These are phyloP conservation scores for Marsdenia floribunda DNA, from an alignment of 257 asterid genomes.

Conservation along the genomic window DNA sequence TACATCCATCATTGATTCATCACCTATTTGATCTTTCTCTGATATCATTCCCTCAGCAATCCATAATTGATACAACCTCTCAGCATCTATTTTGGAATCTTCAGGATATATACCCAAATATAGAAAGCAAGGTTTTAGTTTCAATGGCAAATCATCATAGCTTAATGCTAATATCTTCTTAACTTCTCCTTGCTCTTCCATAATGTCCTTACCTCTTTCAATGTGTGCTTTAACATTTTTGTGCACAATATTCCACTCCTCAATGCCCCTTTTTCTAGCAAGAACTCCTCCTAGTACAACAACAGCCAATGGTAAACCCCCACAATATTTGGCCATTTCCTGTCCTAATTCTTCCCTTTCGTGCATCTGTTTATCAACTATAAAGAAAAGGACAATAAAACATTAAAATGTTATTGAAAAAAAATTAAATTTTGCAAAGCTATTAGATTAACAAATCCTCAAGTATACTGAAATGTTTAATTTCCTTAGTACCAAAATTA, in stretches of 20 bases:
- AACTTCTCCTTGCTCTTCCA: neutral
- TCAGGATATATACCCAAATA: too few relatives aligned
- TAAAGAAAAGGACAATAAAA: neutral
- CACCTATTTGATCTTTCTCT: too few relatives aligned
- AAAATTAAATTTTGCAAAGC: neutral
- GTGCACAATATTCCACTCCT: neutral
- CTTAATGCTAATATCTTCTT: neutral
- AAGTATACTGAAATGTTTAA: too few relatives aligned
- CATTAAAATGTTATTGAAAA: too few relatives aligned
- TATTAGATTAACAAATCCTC: too few relatives aligned
- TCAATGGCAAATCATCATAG: neutral
- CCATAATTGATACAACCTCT: too few relatives aligned
- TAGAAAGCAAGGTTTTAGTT: too few relatives aligned
- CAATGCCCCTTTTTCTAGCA: neutral
- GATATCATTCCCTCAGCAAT: too few relatives aligned
- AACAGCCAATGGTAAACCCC: neutral
- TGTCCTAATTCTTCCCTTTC: neutral
- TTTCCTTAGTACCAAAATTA: too few relatives aligned
- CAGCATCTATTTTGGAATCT: too few relatives aligned
- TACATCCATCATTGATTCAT: too few relatives aligned
- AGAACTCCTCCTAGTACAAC: conserved; percentile 8
- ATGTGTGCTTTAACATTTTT: neutral
- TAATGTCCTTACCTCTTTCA: neutral
- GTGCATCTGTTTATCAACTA: neutral
- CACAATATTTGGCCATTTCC: conserved; percentile 7